Evolutionary conservation across 805 yeast species (phyloP).

Genomic region (Candida glaebosa): DNA sequence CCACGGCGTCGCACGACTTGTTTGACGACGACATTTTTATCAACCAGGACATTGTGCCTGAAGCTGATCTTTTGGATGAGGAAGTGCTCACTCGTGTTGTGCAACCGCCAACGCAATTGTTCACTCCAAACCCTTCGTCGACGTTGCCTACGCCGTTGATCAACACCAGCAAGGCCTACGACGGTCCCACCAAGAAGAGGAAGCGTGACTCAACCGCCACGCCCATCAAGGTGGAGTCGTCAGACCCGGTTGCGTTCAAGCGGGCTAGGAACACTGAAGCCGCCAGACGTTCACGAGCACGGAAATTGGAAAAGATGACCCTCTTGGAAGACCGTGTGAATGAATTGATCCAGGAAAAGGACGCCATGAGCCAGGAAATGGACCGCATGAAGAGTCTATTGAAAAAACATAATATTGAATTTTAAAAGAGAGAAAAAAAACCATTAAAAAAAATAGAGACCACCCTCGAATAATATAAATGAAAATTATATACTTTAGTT

Average conservation of each 20-base stretch:
- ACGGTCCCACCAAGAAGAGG: slow-evolving; percentile 69
- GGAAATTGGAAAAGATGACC: slow-evolving; percentile 83
- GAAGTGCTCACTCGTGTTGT: background rate
- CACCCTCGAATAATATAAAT: no score
- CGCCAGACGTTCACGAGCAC: slow-evolving; percentile 91
- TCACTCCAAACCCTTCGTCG: slow-evolving; percentile 29
- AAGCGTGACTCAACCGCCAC: slow-evolving; percentile 41
- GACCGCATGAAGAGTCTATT: slow-evolving; percentile 52
- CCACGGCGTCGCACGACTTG: slow-evolving; percentile 1
- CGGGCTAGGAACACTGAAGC: slow-evolving; percentile 98
- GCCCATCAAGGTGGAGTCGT: slow-evolving; percentile 6
- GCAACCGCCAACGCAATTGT: slow-evolving; percentile 15
- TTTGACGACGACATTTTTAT: background rate
- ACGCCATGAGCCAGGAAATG: slow-evolving; percentile 61
- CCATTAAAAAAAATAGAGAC: background rate
- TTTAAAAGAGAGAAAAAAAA: background rate
- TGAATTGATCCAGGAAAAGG: slow-evolving; percentile 55
- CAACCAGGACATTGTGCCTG: slow-evolving; percentile 3
- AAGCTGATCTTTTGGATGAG: slow-evolving; percentile 1
- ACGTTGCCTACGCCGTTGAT: slow-evolving; percentile 32
- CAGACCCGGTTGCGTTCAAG: slow-evolving; percentile 72
- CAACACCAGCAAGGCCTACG: slow-evolving; percentile 75
- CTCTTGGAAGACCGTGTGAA: slow-evolving; percentile 80
- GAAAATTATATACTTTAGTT: background rate
- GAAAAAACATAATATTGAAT: slow-evolving; percentile 20